These are phyloP conservation scores for Asterophora lycoperdoides DNA, from an alignment of 768 basidiomycete species.

Conservation along the genomic window DNA sequence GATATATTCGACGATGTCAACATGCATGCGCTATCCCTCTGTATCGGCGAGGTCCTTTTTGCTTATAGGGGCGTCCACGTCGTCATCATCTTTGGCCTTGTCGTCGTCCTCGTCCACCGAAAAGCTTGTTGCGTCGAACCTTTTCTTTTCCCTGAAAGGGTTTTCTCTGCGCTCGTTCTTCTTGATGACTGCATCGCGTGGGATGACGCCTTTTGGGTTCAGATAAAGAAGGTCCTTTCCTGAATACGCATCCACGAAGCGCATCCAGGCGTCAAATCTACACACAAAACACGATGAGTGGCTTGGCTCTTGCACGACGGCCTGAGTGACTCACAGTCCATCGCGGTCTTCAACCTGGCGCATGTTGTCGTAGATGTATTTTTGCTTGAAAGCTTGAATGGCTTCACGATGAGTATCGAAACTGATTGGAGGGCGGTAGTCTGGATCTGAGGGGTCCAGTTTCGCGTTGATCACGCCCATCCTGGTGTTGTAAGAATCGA, in stretches of 20 bases:
- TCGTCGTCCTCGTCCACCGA: slow-evolving; percentile 28
- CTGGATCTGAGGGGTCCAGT: slow-evolving; percentile 47
- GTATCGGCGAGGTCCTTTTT: slow-evolving; percentile 46
- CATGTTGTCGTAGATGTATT: slow-evolving; percentile 84
- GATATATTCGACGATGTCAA: neutral
- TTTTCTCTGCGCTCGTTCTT: slow-evolving; percentile 52
- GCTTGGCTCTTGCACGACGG: neutral
- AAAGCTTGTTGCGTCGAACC: slow-evolving; percentile 63
- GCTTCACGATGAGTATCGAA: slow-evolving; percentile 61
- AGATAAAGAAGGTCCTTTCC: slow-evolving; percentile 78
- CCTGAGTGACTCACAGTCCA: slow-evolving; percentile 58
- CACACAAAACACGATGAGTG: slow-evolving; percentile 23
- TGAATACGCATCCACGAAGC: slow-evolving; percentile 66
- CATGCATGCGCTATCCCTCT: slow-evolving; percentile 37
- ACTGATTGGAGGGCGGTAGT: slow-evolving; percentile 69
- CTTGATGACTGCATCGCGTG: slow-evolving; percentile 61
- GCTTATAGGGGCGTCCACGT: slow-evolving; percentile 33
- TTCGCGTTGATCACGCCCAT: slow-evolving; percentile 48
- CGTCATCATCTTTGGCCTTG: slow-evolving; percentile 30
- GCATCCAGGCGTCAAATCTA: slow-evolving; percentile 86
- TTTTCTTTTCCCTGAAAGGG: slow-evolving; percentile 64
- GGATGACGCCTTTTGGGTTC: slow-evolving; percentile 75
- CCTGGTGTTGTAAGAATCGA: slow-evolving; percentile 69
- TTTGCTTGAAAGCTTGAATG: slow-evolving; percentile 81
- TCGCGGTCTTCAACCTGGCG: slow-evolving; percentile 74